These are phyloP conservation scores for Syncephalis plumigaleata DNA, from an alignment of 371 early-diverging fungal genomes.

Conservation along the genomic window DNA sequence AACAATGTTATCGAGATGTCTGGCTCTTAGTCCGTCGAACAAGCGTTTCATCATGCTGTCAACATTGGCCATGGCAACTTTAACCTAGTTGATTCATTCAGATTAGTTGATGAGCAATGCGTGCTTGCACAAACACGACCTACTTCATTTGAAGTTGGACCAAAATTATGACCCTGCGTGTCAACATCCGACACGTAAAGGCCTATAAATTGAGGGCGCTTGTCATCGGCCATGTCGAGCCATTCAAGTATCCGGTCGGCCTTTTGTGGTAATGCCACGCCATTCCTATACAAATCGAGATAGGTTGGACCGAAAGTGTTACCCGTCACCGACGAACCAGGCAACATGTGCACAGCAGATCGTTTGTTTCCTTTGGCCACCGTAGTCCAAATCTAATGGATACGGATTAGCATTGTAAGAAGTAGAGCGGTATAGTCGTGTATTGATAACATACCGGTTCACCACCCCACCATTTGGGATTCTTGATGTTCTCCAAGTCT, in stretches of 20 bases:
- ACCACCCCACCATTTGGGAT: slow-evolving; percentile 71
- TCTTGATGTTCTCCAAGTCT: slow-evolving; percentile 25
- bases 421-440: not conserved
- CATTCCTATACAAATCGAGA: slow-evolving; percentile 28
- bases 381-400: slow-evolving; percentile 68
- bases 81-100: too few relatives aligned
- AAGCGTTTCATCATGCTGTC: too few relatives aligned
- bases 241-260: slow-evolving; percentile 47
- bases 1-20: too few relatives aligned
- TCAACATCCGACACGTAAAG: slow-evolving; percentile 76
- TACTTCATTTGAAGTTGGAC: slow-evolving; percentile 46
- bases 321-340: slow-evolving; percentile 53
- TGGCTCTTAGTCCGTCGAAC: too few relatives aligned
- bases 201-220: slow-evolving; percentile 57
- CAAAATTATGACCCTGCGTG: slow-evolving; percentile 55
- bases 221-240: slow-evolving; percentile 48
- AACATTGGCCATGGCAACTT: too few relatives aligned
- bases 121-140: too few relatives aligned
- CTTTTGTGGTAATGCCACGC: slow-evolving; percentile 27
- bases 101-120: too few relatives aligned
- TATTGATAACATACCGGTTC: slow-evolving; percentile 40
- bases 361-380: slow-evolving; percentile 39
- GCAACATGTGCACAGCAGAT: slow-evolving; percentile 76
- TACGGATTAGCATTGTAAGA: not conserved
- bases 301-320: slow-evolving; percentile 40